Conservation (phyloP, 345 rosid genomes). For the Eucalyptus leucophloia region DNA sequence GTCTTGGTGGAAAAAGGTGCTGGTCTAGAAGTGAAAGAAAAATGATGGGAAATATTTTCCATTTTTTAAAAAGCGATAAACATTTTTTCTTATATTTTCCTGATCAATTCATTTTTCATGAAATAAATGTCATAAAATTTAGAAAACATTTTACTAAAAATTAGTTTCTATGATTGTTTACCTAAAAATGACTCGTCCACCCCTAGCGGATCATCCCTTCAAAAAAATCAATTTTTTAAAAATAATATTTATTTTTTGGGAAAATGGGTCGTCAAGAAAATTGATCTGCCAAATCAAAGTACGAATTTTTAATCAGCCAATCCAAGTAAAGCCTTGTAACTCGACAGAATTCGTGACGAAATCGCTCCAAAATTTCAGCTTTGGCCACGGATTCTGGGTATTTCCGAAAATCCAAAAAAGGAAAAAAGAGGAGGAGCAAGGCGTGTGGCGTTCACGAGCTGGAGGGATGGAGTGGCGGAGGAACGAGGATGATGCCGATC, state of each 20-base stretch:
- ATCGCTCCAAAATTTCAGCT: neutral
- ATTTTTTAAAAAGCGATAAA: too few species aligned
- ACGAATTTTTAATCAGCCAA: neutral
- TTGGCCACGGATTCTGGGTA: neutral
- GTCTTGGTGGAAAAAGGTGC: too few species aligned
- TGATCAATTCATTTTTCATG: rapidly evolving
- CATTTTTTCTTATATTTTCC: too few species aligned
- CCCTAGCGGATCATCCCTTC: rapidly evolving
- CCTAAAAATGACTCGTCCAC: too few species aligned
- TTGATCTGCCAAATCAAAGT: neutral
- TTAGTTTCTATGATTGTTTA: rapidly evolving
- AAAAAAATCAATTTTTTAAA: neutral
- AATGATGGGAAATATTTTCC: too few species aligned
- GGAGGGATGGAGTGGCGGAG: neutral
- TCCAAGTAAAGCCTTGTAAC: neutral
- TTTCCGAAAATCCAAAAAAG: neutral
- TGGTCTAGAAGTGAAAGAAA: too few species aligned
- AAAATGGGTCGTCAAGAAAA: neutral
- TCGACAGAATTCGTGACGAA: neutral
- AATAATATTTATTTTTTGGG: neutral
- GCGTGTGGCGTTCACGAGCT: neutral
- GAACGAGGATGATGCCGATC: neutral
- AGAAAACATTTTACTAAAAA: rapidly evolving
- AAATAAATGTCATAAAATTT: too few species aligned
- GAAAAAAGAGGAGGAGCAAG: neutral